Base-by-base conservation (phyloP, 306 rosid species). In the Pterocarpus santalinus region DNA sequence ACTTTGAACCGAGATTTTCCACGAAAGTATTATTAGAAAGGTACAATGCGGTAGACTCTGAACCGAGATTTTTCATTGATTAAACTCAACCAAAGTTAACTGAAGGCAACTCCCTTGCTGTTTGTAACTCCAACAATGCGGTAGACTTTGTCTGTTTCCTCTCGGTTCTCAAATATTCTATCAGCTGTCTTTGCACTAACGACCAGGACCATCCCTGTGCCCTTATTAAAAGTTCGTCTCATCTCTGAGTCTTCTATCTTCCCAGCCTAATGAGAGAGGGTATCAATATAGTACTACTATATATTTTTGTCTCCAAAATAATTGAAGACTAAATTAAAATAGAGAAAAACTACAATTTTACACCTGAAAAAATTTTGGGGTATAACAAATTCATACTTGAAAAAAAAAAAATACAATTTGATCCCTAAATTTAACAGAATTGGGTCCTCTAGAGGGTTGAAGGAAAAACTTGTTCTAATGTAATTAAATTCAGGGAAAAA, bases 131-230 rank as follows among this genome's bases (percentile, higher is more conserved):
- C 93, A 17, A 97, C 97, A 5, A 92, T 92, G 75, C 81, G 74
- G 89, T 85, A 87, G 28, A 88, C 86, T 75, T 85, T 87, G 35
- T 39, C 30, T 1, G 82, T 62, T 55, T 83, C 85, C 22, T 62
- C 65, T 44, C 32, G 57, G 38, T 63, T 84, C 83, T 85, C 88
- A 55, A 88, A 90, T 75, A 90, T 83, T 83, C 86, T 82, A 16
- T 63, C 17, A 3, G 89, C 82, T 32, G 90, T 60, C 86, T 90
- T 94, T 53, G 79, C 28, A 22, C 28, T 22, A 22, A 22, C 28
- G 28, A 94, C 92, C 62, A 94, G 83, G 81, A 94, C 93, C 98
- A 94, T 94, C 83, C 97, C 98, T 46, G 91, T 86, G n/a, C 98
- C 98, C 94, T 91, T 92, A 84, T 92, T 92, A 65, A 92, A 92